phyloP scores from a whole-genome alignment of 306 rosid genomes.

The Malus sylvestris region DNA sequence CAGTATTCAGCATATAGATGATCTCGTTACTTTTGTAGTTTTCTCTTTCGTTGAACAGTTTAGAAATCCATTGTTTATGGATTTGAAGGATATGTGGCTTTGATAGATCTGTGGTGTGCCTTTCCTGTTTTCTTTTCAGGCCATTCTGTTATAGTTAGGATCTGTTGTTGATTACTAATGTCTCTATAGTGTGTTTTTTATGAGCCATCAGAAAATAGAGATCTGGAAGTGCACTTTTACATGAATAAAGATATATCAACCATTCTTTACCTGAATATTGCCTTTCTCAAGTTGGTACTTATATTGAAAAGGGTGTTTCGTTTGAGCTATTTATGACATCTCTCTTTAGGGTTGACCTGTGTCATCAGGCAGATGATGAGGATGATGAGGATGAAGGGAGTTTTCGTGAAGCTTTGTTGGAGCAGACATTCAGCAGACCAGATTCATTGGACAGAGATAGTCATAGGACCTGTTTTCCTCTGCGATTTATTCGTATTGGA shows the following conservation, averaged over 20 bases:
- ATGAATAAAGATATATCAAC: background rate
- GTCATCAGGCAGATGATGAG: slow-evolving; percentile 85
- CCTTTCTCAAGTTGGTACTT: slow-evolving; percentile 2
- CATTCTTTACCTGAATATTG: background rate
- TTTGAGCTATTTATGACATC: slow-evolving; percentile 19
- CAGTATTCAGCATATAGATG: background rate
- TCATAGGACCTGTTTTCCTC: slow-evolving; percentile 65
- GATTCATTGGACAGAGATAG: slow-evolving; percentile 34
- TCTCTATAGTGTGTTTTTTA: background rate
- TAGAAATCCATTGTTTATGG: background rate
- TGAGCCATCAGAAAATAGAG: background rate
- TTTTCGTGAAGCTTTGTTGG: slow-evolving; percentile 56
- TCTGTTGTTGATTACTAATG: background rate
- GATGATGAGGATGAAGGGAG: slow-evolving; percentile 77
- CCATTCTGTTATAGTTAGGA: background rate
- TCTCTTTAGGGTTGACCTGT: slow-evolving; percentile 83
- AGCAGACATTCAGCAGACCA: slow-evolving; percentile 41
- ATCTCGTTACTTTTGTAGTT: background rate
- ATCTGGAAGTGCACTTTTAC: background rate
- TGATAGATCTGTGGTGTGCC: background rate
- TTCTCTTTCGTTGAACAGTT: background rate
- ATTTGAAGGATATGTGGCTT: background rate
- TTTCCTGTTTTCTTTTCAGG: background rate
- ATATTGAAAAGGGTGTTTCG: slow-evolving; percentile 3
- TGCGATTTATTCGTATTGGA: slow-evolving; percentile 57